Evolutionary conservation across 129 eudicot genomes (phyloP), one percentile per base, ranked within the genome.

Genomic region (Pittosporum tobira): DNA sequence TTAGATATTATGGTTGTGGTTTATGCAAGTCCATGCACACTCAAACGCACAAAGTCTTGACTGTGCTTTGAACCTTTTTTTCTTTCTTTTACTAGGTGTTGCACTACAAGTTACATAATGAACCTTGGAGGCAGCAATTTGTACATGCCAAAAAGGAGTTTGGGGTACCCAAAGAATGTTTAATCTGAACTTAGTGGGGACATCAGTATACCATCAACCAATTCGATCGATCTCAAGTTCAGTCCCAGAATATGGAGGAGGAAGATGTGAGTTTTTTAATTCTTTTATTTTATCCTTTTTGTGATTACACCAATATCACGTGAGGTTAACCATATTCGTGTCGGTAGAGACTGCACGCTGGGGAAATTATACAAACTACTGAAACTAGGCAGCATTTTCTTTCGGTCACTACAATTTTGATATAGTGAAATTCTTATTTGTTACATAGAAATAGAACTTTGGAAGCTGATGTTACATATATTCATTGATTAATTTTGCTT

Each of bases 81-180:
- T 56, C 50, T 73, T 2, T 52, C 50, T 73, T 2, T 52, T 59
- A 67, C 47, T 49, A 87, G 96, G 73, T 78, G 20, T 62, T 87
- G 66, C 88, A 87, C 36, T 87, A 87, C 76, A 87, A 83, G 67
- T 57, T 87, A 63, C 83, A 83, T 46, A 83, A 80, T 49, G 94
- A 87, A 18, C 93, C 85, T 54, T 87, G 96, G 96, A 80, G 96
- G 55, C 73, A 59, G 38, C 59, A 72, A 63, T 42, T 56, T 40
- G 28, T 43, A 13, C 61, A 24, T 55, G 48, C 18, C 10, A 75
- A 56, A 25, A 81, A 73, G 71, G 77, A 77, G 14, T 83, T 64
- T 25, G 83, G 85, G 20, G 51, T 87, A 43, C 85, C 88, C 6
- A 48, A 28, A 63, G 88, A 77, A 77, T 83, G 96, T 81, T 25